Percentiles rank a stretch among this genome's conserved stretches.
Conservation (phyloP, 805 yeast species). For the Teunomyces pallodes region DNA sequence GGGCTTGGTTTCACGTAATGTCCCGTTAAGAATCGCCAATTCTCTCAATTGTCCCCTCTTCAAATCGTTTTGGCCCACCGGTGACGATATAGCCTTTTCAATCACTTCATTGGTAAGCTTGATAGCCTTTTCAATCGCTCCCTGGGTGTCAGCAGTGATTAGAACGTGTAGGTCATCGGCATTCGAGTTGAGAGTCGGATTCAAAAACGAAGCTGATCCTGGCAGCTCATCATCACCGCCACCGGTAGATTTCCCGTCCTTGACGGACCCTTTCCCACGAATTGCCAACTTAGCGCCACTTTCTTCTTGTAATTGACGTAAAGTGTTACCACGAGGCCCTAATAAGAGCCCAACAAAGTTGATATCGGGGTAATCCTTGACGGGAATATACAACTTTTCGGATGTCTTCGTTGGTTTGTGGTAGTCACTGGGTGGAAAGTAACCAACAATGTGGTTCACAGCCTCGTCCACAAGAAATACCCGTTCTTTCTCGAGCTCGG, state of each 20-base stretch:
- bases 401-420: slow-evolving; percentile 63
- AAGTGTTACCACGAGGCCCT: slow-evolving; percentile 95
- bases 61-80: slow-evolving; percentile 89
- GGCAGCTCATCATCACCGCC: slow-evolving; percentile 44
- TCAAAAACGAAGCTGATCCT: slow-evolving; percentile 17
- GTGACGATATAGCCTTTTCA: slow-evolving; percentile 79
- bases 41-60: slow-evolving; percentile 90
- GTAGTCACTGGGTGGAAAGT: slow-evolving; percentile 77
- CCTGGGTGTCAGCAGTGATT: slow-evolving; percentile 78
- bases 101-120: slow-evolving; percentile 72
- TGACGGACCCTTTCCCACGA: slow-evolving; percentile 94
- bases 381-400: slow-evolving; percentile 85
- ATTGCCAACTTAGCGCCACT: slow-evolving; percentile 90
- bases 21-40: slow-evolving; percentile 91
- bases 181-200: slow-evolving; percentile 20
- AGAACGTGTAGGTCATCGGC: slow-evolving; percentile 84
- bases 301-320: slow-evolving; percentile 73
- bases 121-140: slow-evolving; percentile 71
- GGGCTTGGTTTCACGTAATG: slow-evolving; percentile 79
- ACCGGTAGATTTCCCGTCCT: slow-evolving; percentile 72
- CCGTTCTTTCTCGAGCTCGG: slow-evolving; percentile 72
- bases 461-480: slow-evolving; percentile 76
- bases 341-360: slow-evolving; percentile 87
- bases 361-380: slow-evolving; percentile 81
- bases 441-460: slow-evolving; percentile 67